These are phyloP conservation scores for Agrocybe praecox DNA, from an alignment of 768 basidiomycete genomes.

Conservation along the genomic window DNA sequence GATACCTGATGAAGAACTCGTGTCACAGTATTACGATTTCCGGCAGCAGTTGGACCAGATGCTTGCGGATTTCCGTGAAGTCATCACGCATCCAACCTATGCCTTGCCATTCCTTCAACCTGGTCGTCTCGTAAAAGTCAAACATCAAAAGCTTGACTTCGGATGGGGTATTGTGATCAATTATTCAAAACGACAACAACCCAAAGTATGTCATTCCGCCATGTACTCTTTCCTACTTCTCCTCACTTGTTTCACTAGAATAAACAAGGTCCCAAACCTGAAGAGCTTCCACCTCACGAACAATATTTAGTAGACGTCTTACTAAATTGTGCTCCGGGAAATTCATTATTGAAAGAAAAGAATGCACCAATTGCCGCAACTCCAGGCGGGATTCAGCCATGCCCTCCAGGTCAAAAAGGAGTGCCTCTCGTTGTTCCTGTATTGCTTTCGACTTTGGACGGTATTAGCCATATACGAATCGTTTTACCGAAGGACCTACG, in stretches of 20 bases:
- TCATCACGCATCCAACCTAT: slow-evolving; percentile 95
- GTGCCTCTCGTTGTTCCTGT: slow-evolving; percentile 88
- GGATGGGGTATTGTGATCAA: slow-evolving; percentile 97
- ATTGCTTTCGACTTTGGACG: slow-evolving; percentile 82
- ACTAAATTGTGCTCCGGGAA: slow-evolving; percentile 72
- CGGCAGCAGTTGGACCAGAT: slow-evolving; percentile 94
- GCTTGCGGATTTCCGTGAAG: slow-evolving; percentile 83
- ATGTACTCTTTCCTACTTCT: background rate
- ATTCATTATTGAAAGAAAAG: slow-evolving; percentile 56
- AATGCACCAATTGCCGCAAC: slow-evolving; percentile 44
- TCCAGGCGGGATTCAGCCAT: slow-evolving; percentile 77
- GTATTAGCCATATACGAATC: slow-evolving; percentile 84
- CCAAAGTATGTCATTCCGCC: slow-evolving; percentile 57
- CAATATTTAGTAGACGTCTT: slow-evolving; percentile 95
- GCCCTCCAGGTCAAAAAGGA: slow-evolving; percentile 70
- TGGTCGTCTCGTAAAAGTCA: slow-evolving; percentile 91
- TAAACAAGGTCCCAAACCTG: slow-evolving; percentile 64
- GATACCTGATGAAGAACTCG: slow-evolving; percentile 83
- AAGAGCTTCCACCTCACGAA: slow-evolving; percentile 79
- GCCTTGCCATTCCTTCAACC: slow-evolving; percentile 92
- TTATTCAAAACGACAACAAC: slow-evolving; percentile 83
- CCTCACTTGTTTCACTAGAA: slow-evolving; percentile 44
- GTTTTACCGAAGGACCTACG: slow-evolving; percentile 91
- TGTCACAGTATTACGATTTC: slow-evolving; percentile 90
- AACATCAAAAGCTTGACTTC: slow-evolving; percentile 85